phyloP scores from a whole-genome alignment of 768 basidiomycete species.

The Termitomyces sp. region DNA sequence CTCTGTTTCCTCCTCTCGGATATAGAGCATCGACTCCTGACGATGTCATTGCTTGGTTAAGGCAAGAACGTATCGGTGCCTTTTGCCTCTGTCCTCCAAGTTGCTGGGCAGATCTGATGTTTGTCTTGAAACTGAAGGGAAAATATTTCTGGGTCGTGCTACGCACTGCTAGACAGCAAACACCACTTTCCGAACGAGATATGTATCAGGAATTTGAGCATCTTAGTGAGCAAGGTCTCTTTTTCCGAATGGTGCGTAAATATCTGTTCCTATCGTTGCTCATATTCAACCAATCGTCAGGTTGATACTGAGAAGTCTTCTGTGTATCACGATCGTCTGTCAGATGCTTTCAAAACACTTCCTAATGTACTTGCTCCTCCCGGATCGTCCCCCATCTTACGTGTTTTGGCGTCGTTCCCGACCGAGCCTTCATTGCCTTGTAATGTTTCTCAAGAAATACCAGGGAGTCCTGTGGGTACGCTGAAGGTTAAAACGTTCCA shows the following conservation, averaged over 20 bases:
- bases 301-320: no score
- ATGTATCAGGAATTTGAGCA: background rate
- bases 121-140: background rate
- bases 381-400: background rate
- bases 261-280: no score
- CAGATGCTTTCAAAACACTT: background rate
- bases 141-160: background rate
- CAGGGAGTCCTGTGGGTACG: background rate
- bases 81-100: background rate
- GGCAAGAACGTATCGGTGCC: background rate
- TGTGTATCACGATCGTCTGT: background rate
- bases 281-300: no score
- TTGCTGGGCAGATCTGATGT: background rate
- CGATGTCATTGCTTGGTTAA: slow-evolving; percentile 1
- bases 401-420: background rate
- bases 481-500: background rate
- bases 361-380: background rate
- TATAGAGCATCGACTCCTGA: background rate
- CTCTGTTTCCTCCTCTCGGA: background rate
- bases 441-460: background rate
- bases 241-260: background rate
- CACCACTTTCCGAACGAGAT: background rate
- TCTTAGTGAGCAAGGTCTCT: background rate
- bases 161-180: background rate
- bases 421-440: background rate